Evolutionary conservation across 2,329 filamentous ascomycete genomes (phyloP).

Genomic region (Huntiella omanensis): DNA sequence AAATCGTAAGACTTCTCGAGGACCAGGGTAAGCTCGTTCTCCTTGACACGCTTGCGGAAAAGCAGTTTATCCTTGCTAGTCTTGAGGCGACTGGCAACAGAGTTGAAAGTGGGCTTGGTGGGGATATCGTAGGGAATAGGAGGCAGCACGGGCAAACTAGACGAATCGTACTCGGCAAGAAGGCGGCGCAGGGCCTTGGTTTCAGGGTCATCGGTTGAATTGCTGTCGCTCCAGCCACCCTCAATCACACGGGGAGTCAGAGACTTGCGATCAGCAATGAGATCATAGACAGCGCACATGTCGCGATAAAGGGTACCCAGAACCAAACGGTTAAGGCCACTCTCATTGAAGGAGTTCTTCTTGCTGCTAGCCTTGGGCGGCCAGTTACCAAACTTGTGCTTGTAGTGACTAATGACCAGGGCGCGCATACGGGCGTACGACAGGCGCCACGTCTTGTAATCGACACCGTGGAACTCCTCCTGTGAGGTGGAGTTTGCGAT

Average conservation of each 20-base stretch:
- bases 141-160: slow-evolving; percentile 73
- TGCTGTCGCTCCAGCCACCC: slow-evolving; percentile 15
- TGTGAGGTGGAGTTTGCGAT: slow-evolving; percentile 68
- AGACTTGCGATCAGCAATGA: slow-evolving; percentile 62
- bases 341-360: slow-evolving; percentile 76
- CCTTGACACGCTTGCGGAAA: slow-evolving; percentile 53
- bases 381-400: slow-evolving; percentile 47
- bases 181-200: slow-evolving; percentile 58
- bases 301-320: slow-evolving; percentile 70
- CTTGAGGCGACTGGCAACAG: slow-evolving; percentile 47
- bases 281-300: slow-evolving; percentile 70
- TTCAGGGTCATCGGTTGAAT: slow-evolving; percentile 40
- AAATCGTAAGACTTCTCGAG: slow-evolving; percentile 69
- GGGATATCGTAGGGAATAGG: slow-evolving; percentile 83
- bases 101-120: slow-evolving; percentile 49
- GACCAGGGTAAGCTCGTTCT: slow-evolving; percentile 57
- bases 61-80: slow-evolving; percentile 58
- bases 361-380: slow-evolving; percentile 81
- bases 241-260: slow-evolving; percentile 65
- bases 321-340: slow-evolving; percentile 69
- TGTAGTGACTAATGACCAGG: slow-evolving; percentile 51
- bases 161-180: slow-evolving; percentile 74
- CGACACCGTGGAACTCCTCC: slow-evolving; percentile 55
- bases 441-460: slow-evolving; percentile 68
- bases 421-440: slow-evolving; percentile 57